Evolutionary conservation across 768 basidiomycete species (phyloP).

Genomic region (Sarcodon sp.): DNA sequence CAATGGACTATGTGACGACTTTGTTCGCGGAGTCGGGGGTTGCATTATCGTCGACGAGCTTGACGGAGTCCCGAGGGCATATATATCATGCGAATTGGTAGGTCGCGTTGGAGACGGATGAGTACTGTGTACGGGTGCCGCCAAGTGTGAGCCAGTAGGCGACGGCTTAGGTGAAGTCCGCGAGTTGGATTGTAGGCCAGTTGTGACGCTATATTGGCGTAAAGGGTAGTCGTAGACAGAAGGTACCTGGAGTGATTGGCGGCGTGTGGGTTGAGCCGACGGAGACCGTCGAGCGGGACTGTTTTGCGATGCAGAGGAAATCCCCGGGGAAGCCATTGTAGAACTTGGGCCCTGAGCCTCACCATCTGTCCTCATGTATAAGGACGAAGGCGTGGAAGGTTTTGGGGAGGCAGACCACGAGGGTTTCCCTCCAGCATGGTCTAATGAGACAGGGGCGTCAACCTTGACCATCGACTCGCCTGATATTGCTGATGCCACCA

Average conservation of each 20-base stretch:
- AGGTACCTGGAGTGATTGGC: neutral
- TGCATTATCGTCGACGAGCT: neutral
- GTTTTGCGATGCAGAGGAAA: neutral
- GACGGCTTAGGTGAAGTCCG: neutral
- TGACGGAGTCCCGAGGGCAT: neutral
- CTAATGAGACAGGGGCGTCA: no score
- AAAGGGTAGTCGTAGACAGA: neutral
- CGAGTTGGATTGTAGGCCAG: neutral
- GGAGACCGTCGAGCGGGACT: neutral
- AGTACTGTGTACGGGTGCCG: neutral
- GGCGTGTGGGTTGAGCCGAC: neutral
- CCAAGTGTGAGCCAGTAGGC: neutral
- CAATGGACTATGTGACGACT: neutral
- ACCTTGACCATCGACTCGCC: no score
- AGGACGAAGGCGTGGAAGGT: no score
- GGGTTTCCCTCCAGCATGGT: no score
- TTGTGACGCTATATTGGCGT: neutral
- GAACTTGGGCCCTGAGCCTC: neutral
- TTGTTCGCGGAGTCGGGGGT: neutral
- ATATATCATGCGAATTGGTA: neutral
- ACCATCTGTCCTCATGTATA: no score
- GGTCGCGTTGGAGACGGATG: neutral
- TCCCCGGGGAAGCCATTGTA: neutral
- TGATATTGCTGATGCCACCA: no score
- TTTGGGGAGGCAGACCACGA: no score